Conservation (phyloP, 2,329 filamentous ascomycete species). For the Teratosphaeriaceae sp. region DNA sequence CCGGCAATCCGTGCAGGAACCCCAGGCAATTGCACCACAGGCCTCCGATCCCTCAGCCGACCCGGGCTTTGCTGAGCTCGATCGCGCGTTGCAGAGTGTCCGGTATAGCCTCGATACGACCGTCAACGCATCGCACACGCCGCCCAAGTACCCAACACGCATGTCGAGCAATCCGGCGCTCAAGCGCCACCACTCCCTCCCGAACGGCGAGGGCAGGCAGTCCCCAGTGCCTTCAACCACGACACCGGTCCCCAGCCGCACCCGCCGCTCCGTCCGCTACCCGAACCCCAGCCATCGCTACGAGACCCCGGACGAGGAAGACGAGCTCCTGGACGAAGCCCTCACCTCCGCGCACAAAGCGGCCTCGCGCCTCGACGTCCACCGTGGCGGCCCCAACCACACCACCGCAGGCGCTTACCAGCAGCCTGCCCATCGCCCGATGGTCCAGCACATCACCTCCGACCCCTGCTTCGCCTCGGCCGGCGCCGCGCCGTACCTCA, state of each 20-base stretch:
- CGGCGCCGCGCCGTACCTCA: slow-evolving; percentile 51
- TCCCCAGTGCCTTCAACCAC: slow-evolving; percentile 44
- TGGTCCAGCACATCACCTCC: slow-evolving; percentile 57
- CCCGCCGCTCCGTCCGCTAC: slow-evolving; percentile 65
- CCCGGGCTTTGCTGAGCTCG: slow-evolving; percentile 52
- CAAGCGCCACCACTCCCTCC: slow-evolving; percentile 44
- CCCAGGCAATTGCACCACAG: slow-evolving; percentile 50
- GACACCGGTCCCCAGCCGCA: slow-evolving; percentile 68
- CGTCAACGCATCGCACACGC: slow-evolving; percentile 27
- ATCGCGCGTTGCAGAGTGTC: slow-evolving; percentile 55
- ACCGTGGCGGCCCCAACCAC: slow-evolving; percentile 24
- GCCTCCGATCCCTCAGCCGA: slow-evolving; percentile 40
- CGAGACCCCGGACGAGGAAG: slow-evolving; percentile 92
- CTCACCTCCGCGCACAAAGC: slow-evolving; percentile 70
- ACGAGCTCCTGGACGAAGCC: slow-evolving; percentile 88
- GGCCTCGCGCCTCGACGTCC: slow-evolving; percentile 60
- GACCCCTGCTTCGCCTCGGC: slow-evolving; percentile 54
- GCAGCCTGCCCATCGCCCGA: slow-evolving; percentile 37
- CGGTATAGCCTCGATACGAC: slow-evolving; percentile 50
- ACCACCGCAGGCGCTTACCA: slow-evolving; percentile 5
- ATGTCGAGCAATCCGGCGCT: slow-evolving; percentile 40
- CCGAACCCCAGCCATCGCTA: slow-evolving; percentile 77
- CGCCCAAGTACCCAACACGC: slow-evolving; percentile 27
- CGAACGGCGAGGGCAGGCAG: slow-evolving; percentile 45
- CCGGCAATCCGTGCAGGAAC: slow-evolving; percentile 62